Evolutionary conservation across 495 filamentous ascomycete species (phyloP), one percentile per base, ranked within the genome.

Genomic region (Elasticomyces elasticus): DNA sequence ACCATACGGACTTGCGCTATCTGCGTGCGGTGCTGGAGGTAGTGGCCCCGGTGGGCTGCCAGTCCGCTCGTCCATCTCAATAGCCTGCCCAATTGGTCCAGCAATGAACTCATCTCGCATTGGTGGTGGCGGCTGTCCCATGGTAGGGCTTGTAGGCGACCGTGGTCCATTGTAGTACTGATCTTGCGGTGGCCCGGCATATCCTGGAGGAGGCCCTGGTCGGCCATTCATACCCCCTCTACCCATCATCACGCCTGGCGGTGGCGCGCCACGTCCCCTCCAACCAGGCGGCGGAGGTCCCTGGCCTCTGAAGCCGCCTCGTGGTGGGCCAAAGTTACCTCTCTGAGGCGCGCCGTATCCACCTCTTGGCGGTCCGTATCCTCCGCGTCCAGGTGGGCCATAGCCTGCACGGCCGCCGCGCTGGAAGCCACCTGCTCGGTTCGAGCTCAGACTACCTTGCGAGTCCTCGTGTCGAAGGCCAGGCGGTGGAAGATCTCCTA

Each of bases 21-120:
- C 12, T 4, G 15, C 13, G 10, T 37, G 28, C 28, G 5, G 9
- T 5, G 13, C 61, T 19, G 52, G 55, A 22, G 15, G 35, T 28
- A 52, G 56, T 1, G 38, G 67, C 22, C 30, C 42, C 5, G 76
- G 69, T 24, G 78, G 76, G 53, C 70, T 77, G n/a, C 76, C 76
- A 0, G 74, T 75, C 58, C 74, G 61, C 58, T 85, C 73, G 71
- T 87, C 83, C 87, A 94, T 91, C 65, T 91, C 89, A 45, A 89
- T 77, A 0, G 87, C 86, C 61, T 87, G 84, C n/a, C 84, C 84
- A 20, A 84, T 73, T 15, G 69, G 64, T 7, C 52, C 58, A 25
- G 49, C 54, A 11, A 52, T 54, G 30, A 49, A 61, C 31, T 40
- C 41, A 33, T 61, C 54, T 1, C 46, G 47, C 28, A 38, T 35